phyloP scores from a whole-genome alignment of 2,329 filamentous ascomycete species.

The Venturia aucupariae region DNA sequence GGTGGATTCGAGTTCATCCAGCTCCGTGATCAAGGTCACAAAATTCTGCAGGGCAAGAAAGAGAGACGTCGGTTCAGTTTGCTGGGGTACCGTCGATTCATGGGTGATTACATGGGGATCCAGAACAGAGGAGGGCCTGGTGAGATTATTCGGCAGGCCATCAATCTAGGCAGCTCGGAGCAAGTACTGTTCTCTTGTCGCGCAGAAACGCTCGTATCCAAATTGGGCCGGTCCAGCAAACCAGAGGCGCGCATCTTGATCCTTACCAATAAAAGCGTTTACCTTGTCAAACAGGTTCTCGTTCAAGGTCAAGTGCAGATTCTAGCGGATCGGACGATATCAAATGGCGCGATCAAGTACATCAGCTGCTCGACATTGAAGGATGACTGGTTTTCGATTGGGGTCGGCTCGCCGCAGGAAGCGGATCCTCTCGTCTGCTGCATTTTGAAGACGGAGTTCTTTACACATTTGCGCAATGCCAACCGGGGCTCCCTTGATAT shows the following conservation, averaged over 20 bases:
- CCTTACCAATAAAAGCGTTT: constrained; percentile 77
- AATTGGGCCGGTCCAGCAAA: constrained; percentile 94
- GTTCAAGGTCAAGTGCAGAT: constrained; percentile 77
- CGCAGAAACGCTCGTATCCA: constrained; percentile 81
- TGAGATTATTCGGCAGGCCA: constrained; percentile 66
- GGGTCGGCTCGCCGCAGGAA: constrained; percentile 82
- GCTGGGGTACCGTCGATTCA: constrained; percentile 80
- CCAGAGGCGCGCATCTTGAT: constrained; percentile 76
- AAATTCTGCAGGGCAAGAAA: constrained; percentile 72
- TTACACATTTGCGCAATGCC: constrained; percentile 76
- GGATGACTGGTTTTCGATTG: constrained; percentile 95
- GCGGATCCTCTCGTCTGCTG: constrained; percentile 90
- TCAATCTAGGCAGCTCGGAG: constrained; percentile 64
- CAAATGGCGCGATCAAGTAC: constrained; percentile 81
- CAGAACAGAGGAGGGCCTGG: constrained; percentile 72
- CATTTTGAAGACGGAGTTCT: constrained; percentile 92
- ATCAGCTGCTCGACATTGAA: constrained; percentile 70
- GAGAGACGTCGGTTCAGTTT: constrained; percentile 87
- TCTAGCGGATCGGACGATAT: constrained; percentile 68
- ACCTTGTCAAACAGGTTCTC: constrained; percentile 76
- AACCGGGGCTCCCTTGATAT: constrained; percentile 75
- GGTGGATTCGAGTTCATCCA: constrained; percentile 83
- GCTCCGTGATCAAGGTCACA: constrained; percentile 79
- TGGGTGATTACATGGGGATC: constrained; percentile 90
- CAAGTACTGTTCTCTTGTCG: constrained; percentile 81